These are phyloP conservation scores for Salix arbutifolia DNA, from an alignment of 345 rosid species.

Conservation along the genomic window DNA sequence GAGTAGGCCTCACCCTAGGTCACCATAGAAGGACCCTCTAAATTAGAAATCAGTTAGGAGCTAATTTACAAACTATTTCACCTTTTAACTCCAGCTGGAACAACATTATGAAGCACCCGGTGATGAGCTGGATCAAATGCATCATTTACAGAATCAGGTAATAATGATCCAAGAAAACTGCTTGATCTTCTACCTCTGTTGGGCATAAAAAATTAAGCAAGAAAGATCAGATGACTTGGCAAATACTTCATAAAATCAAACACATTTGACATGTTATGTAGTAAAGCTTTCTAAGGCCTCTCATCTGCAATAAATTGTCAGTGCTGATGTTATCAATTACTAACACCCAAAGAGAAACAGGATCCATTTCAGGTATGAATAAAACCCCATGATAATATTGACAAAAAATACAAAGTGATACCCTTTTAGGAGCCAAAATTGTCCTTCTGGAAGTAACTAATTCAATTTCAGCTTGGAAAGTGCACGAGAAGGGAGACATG, in stretches of 20 bases:
- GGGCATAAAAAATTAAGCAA: slow-evolving; percentile 1
- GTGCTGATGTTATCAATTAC: too few relatives aligned
- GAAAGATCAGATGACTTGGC: background rate
- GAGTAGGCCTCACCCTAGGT: background rate
- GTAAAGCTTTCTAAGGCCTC: too few relatives aligned
- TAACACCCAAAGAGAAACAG: too few relatives aligned
- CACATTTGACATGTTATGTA: background rate
- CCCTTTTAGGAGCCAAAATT: too few relatives aligned
- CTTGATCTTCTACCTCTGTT: slow-evolving; percentile 59
- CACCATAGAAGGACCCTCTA: background rate
- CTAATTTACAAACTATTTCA: slow-evolving; percentile 15
- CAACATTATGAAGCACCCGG: slow-evolving; percentile 68
- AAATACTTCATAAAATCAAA: slow-evolving; percentile 7
- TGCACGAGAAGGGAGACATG: too few relatives aligned
- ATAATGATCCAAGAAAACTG: slow-evolving; percentile 69
- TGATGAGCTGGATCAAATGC: slow-evolving; percentile 76
- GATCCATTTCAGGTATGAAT: too few relatives aligned
- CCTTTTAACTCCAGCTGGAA: slow-evolving; percentile 73
- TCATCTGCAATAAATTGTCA: too few relatives aligned
- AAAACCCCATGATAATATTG: too few relatives aligned
- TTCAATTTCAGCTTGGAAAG: too few relatives aligned
- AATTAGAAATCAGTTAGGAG: background rate
- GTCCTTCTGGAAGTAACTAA: too few relatives aligned
- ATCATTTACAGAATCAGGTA: slow-evolving; percentile 76
- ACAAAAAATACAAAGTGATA: too few relatives aligned